Conservation (phyloP, 805 yeast genomes). For the Saccharomyces mikatae region DNA sequence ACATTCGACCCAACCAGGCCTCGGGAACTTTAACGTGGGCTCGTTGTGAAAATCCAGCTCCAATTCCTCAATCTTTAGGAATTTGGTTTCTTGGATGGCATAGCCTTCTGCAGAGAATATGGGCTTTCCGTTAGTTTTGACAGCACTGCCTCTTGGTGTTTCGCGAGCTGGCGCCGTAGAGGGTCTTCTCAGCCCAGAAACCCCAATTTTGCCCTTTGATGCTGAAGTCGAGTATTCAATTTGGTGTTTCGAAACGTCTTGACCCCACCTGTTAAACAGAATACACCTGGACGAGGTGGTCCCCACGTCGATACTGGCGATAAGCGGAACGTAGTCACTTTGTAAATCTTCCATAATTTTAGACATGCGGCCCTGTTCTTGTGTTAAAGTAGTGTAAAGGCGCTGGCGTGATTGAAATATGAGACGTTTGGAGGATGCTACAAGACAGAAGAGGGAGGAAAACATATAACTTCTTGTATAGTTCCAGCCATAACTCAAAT, state of each 20-base stretch:
- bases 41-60: conserved; percentile 31
- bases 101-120: conserved; percentile 71
- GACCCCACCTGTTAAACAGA: conserved; percentile 62
- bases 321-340: conserved; percentile 26
- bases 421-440: background rate
- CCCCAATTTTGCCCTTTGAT: conserved; percentile 38
- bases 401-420: background rate
- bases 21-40: conserved; percentile 70
- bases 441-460: background rate
- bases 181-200: conserved; percentile 40
- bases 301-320: conserved; percentile 81
- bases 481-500: background rate
- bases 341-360: background rate
- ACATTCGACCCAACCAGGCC: conserved; percentile 92
- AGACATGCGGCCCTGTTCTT: background rate
- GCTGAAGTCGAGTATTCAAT: conserved; percentile 81
- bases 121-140: conserved; percentile 26
- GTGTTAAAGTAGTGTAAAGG: background rate
- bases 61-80: conserved; percentile 54
- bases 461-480: background rate
- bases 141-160: background rate
- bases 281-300: conserved; percentile 89
- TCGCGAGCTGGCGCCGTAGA: conserved; percentile 20
- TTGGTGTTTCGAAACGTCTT: conserved; percentile 80
- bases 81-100: conserved; percentile 51